A percentile compares a stretch with the other conserved stretches of the same genome.
These are phyloP conservation scores for Trichophyton benhamiae DNA, from an alignment of 2,329 filamentous ascomycete genomes.

Conservation along the genomic window DNA sequence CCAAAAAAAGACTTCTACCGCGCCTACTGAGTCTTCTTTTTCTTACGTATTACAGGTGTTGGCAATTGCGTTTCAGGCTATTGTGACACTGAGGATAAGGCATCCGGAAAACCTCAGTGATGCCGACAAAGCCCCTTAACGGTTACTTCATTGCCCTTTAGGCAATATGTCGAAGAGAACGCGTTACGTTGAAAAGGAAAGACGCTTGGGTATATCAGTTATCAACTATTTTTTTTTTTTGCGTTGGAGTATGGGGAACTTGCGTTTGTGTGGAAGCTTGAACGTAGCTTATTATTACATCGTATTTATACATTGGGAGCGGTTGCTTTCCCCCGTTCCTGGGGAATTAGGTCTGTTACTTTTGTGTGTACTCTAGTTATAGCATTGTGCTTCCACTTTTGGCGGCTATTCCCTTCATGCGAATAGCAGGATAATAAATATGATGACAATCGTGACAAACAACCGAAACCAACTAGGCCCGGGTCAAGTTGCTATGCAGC, in stretches of 20 bases:
- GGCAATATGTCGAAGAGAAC: neutral
- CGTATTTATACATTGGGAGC: neutral
- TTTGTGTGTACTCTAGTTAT: neutral
- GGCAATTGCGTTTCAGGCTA: slow-evolving; percentile 12
- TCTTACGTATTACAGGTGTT: slow-evolving; percentile 4
- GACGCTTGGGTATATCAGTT: neutral
- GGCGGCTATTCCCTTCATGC: neutral
- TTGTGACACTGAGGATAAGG: slow-evolving; percentile 9
- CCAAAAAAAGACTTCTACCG: neutral
- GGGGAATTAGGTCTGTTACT: neutral
- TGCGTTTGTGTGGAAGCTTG: neutral
- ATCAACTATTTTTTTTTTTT: neutral
- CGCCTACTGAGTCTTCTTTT: neutral
- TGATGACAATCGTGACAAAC: too few species aligned
- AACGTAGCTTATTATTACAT: neutral
- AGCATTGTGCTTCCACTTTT: neutral
- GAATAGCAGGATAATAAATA: too few species aligned
- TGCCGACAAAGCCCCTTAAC: neutral
- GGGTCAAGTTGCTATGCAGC: too few species aligned
- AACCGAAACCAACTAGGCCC: too few species aligned
- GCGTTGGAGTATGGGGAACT: neutral
- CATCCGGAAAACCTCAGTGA: neutral
- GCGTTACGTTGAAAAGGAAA: too few species aligned
- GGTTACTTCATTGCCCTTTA: too few species aligned
- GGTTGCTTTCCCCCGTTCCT: neutral